phyloP scores from a whole-genome alignment of 139 green algal species.

The Nannochloris sp. region DNA sequence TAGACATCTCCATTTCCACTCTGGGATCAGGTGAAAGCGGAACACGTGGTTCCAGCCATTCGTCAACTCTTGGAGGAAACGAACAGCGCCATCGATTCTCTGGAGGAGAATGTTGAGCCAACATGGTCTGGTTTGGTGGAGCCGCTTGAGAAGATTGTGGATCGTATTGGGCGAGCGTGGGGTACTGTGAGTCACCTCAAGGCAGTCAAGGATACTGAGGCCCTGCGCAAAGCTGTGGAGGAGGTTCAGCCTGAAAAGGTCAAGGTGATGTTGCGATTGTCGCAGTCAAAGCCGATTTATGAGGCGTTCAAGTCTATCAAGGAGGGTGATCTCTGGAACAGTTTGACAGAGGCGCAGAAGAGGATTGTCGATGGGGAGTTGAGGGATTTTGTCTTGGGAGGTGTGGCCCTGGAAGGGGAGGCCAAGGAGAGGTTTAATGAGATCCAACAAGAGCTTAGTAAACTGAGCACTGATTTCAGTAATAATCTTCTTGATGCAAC shows the following conservation, averaged over 20 bases:
- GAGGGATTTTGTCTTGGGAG: constrained; percentile 80
- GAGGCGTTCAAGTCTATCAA: constrained; percentile 60
- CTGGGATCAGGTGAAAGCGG: constrained; percentile 71
- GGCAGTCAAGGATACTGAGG: constrained; percentile 82
- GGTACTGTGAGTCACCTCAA: constrained; percentile 90
- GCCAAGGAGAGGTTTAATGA: constrained; percentile 85
- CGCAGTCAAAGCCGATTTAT: constrained; percentile 61
- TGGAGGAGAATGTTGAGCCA: constrained; percentile 51
- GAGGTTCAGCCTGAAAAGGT: constrained; percentile 90
- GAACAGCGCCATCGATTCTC: constrained; percentile 56
- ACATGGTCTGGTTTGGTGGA: constrained; percentile 74
- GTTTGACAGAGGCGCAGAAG: constrained; percentile 60
- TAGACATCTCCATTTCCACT: constrained; percentile 61
- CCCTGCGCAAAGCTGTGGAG: constrained; percentile 82
- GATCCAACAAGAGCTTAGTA: constrained; percentile 88
- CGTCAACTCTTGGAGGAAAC: constrained; percentile 58
- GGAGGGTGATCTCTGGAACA: constrained; percentile 45
- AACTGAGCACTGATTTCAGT: constrained; percentile 44
- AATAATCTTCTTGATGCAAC: constrained; percentile 86
- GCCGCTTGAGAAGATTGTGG: constrained; percentile 75
- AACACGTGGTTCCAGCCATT: constrained; percentile 88
- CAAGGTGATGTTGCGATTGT: constrained; percentile 69
- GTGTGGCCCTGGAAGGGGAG: constrained; percentile 76
- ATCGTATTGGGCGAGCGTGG: constrained; percentile 75
- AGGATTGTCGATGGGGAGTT: constrained; percentile 76